A percentile compares a stretch with the other conserved stretches of the same genome.
phyloP scores from a whole-genome alignment of 1,139 yeast species.

The Blastobotrys buckinghamii region DNA sequence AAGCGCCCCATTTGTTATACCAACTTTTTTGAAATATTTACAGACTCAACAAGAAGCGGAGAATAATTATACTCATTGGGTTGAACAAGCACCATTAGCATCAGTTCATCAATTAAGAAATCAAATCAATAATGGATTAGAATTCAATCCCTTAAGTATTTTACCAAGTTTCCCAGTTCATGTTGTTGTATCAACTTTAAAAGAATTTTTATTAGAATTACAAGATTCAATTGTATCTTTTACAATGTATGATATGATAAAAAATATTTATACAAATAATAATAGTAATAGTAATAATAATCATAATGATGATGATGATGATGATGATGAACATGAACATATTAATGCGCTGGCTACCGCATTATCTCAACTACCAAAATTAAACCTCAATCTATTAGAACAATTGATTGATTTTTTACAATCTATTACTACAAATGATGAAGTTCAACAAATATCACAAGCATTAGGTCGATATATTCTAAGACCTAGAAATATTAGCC shows the following conservation, averaged over 20 bases:
- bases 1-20: constrained; percentile 60
- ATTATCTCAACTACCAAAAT: constrained; percentile 18
- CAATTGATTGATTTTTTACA: constrained; percentile 15
- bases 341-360: constrained; percentile 13
- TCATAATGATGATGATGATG: too few relatives aligned
- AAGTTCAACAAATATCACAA: constrained; percentile 15
- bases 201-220: constrained; percentile 68
- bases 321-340: background rate
- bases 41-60: constrained; percentile 51
- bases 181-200: constrained; percentile 60
- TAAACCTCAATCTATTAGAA: constrained; percentile 15
- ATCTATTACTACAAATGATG: background rate
- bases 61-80: constrained; percentile 38
- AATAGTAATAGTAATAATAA: background rate
- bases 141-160: constrained; percentile 30
- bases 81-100: constrained; percentile 50
- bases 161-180: constrained; percentile 39
- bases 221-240: constrained; percentile 75
- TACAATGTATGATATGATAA: constrained; percentile 59
- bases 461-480: constrained; percentile 27
- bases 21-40: constrained; percentile 57
- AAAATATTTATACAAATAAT: constrained; percentile 42
- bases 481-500: constrained; percentile 32
- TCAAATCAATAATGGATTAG: constrained; percentile 46
- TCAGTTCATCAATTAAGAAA: constrained; percentile 60